These are phyloP conservation scores for Zymoseptoria ardabiliae DNA, from an alignment of 2,329 filamentous ascomycete genomes.

Conservation along the genomic window DNA sequence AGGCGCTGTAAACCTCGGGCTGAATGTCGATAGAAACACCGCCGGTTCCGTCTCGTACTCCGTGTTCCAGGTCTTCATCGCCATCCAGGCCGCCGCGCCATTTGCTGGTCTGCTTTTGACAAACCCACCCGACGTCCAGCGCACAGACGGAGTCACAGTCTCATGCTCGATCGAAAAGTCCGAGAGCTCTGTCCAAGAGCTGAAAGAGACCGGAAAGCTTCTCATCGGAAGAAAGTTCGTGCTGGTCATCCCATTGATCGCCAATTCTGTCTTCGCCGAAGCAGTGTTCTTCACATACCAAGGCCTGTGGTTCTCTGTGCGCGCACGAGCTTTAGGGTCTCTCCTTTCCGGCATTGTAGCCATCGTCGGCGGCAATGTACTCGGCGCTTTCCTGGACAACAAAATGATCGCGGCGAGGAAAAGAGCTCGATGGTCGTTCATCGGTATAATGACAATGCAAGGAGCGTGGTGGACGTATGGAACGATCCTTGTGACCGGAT, in stretches of 20 bases:
- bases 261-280: constrained; percentile 63
- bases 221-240: constrained; percentile 58
- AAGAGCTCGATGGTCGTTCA: constrained; percentile 50
- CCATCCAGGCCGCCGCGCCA: constrained; percentile 58
- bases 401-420: constrained; percentile 47
- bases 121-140: constrained; percentile 53
- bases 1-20: constrained; percentile 57
- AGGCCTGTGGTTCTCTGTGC: constrained; percentile 60
- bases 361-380: constrained; percentile 56
- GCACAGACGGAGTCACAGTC: constrained; percentile 58
- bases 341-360: constrained; percentile 64
- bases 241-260: constrained; percentile 59
- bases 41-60: constrained; percentile 62
- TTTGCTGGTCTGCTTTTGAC: constrained; percentile 59
- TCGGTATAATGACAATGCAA: constrained; percentile 48
- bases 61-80: constrained; percentile 64
- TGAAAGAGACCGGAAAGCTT: constrained; percentile 51
- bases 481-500: constrained; percentile 57
- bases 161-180: constrained; percentile 46
- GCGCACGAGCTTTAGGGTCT: constrained; percentile 61
- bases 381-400: constrained; percentile 60
- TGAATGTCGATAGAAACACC: constrained; percentile 52
- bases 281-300: constrained; percentile 62
- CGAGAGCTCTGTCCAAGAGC: constrained; percentile 50
- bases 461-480: constrained; percentile 69